phyloP scores from a whole-genome alignment of 257 asterid species.

The Solanum stenotomum region DNA sequence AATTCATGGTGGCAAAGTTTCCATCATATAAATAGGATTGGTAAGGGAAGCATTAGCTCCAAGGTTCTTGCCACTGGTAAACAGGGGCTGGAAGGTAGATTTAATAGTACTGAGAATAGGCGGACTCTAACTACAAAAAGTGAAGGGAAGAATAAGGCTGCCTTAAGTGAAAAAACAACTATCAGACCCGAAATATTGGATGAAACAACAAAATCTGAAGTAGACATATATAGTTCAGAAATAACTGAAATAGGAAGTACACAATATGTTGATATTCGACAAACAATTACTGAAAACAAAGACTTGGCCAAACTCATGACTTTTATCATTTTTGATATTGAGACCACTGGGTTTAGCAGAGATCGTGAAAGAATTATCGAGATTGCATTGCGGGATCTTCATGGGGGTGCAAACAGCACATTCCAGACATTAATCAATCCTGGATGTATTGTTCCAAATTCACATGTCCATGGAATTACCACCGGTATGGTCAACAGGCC shows the following conservation, averaged over 20 bases:
- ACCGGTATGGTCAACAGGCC: conserved; percentile 53
- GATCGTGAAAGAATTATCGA: conserved; percentile 56
- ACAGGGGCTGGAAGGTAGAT: conserved; percentile 52
- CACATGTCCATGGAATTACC: conserved; percentile 57
- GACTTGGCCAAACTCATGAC: conserved; percentile 58
- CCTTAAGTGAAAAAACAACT: conserved; percentile 16
- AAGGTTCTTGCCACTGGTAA: conserved; percentile 42
- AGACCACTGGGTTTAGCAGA: conserved; percentile 76
- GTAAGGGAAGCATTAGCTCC: conserved; percentile 22
- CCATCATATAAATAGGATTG: conserved; percentile 24
- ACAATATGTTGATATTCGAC: conserved; percentile 24
- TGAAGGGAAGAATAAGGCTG: conserved; percentile 28
- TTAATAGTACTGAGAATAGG: conserved; percentile 44
- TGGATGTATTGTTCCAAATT: conserved; percentile 42
- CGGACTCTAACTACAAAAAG: conserved; percentile 35
- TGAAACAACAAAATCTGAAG: conserved; percentile 3
- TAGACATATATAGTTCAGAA: conserved; percentile 9
- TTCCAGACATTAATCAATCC: conserved; percentile 89
- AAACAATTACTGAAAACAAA: conserved; percentile 20
- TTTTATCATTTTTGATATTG: conserved; percentile 62
- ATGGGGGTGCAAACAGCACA: conserved; percentile 82
- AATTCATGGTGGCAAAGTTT: conserved; percentile 55
- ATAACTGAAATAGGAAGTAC: conserved; percentile 22
- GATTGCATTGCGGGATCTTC: conserved; percentile 82
- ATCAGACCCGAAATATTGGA: conserved; percentile 11